A percentile compares a stretch with the other conserved stretches of the same genome.
phyloP scores from a whole-genome alignment of 331 rosid species.

The Malus hybrid region DNA sequence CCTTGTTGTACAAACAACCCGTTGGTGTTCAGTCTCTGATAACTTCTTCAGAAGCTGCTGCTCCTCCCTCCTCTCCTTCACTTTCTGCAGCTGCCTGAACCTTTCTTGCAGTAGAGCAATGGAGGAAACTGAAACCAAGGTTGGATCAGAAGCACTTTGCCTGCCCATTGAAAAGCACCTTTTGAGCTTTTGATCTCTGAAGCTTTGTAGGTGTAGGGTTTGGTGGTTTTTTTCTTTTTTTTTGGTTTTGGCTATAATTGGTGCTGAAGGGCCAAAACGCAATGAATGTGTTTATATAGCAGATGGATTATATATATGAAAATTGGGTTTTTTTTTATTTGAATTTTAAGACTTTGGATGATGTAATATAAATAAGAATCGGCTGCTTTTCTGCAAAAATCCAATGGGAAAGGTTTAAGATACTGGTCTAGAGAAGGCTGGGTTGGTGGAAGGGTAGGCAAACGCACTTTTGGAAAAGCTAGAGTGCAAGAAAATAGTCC shows the following conservation, averaged over 20 bases:
- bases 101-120: slow-evolving; percentile 92
- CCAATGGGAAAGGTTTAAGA: slow-evolving; percentile 43
- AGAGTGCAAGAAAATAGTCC: slow-evolving; percentile 40
- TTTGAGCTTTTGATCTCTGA: neutral
- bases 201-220: neutral
- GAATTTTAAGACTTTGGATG: slow-evolving; percentile 5
- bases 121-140: slow-evolving; percentile 50
- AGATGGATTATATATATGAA: slow-evolving; percentile 17
- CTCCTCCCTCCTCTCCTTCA: slow-evolving; percentile 78
- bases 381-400: slow-evolving; percentile 29
- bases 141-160: slow-evolving; percentile 47
- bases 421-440: slow-evolving; percentile 46
- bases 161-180: slow-evolving; percentile 50
- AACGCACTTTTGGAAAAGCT: slow-evolving; percentile 53
- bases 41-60: slow-evolving; percentile 48
- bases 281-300: slow-evolving; percentile 28
- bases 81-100: slow-evolving; percentile 86
- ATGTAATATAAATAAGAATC: slow-evolving; percentile 51
- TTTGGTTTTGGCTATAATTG: slow-evolving; percentile 32
- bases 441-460: slow-evolving; percentile 55
- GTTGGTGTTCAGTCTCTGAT: slow-evolving; percentile 21
- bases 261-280: slow-evolving; percentile 43
- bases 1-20: slow-evolving; percentile 18
- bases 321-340: neutral
- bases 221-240: neutral